Conservation (phyloP, 1,284 basidiomycete species). For the Pseudozyma sp. region DNA sequence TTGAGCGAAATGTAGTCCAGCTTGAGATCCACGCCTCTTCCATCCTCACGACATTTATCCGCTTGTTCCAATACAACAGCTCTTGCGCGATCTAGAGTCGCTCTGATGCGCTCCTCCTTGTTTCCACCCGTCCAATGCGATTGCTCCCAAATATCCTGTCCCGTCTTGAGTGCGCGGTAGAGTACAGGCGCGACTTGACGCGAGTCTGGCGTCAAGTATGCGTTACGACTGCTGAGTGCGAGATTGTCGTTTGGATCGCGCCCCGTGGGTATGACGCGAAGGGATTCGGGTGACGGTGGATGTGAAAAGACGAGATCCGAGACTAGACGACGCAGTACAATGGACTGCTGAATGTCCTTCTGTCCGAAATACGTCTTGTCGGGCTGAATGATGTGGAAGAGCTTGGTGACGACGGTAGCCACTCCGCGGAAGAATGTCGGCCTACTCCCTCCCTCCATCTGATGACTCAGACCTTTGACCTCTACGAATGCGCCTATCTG, state of each 20-base stretch:
- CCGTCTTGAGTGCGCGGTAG: conserved; percentile 76
- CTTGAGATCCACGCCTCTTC: conserved; percentile 71
- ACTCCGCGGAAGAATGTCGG: conserved; percentile 97
- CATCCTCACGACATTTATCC: conserved; percentile 8
- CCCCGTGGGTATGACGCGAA: conserved; percentile 80
- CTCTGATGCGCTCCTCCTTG: conserved; percentile 35
- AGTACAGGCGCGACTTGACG: conserved; percentile 79
- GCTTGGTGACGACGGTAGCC: conserved; percentile 91
- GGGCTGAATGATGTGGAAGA: conserved; percentile 94
- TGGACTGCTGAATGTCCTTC: conserved; percentile 96
- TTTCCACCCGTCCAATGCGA: conserved; percentile 15
- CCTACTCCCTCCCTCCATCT: conserved; percentile 85
- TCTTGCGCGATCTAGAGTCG: conserved; percentile 49
- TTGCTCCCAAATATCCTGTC: conserved; percentile 68
- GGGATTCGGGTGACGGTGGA: conserved; percentile 77
- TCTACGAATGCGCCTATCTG: conserved; percentile 92
- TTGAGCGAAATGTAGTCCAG: conserved; percentile 92
- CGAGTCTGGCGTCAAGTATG: conserved; percentile 80
- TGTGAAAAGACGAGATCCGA: conserved; percentile 83
- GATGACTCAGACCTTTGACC: conserved; percentile 82
- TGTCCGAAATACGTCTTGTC: conserved; percentile 95
- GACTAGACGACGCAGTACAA: conserved; percentile 85
- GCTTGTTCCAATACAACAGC: conserved; percentile 30
- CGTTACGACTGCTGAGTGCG: conserved; percentile 91
- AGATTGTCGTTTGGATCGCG: conserved; percentile 76